Percentiles rank a stretch among this genome's conserved stretches.
Evolutionary conservation across 805 yeast genomes (phyloP).

Genomic region (Candida patagonica): DNA sequence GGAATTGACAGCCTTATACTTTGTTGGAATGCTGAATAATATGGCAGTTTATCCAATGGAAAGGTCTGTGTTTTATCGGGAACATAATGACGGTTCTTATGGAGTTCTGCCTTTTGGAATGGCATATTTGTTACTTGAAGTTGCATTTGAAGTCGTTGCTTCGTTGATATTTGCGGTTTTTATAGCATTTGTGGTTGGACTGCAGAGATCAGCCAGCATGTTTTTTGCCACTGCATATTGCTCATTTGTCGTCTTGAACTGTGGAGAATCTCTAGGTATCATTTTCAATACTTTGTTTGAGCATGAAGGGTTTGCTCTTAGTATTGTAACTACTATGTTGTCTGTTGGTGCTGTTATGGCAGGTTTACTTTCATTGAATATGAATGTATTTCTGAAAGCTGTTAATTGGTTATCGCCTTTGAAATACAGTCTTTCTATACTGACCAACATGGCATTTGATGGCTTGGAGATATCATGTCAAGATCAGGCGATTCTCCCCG

Average conservation of each 20-base stretch:
- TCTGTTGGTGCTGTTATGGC: conserved; percentile 75
- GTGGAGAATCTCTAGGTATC: conserved; percentile 83
- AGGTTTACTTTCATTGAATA: conserved; percentile 71
- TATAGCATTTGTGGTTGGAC: conserved; percentile 60
- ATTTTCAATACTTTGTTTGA: conserved; percentile 62
- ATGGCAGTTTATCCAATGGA: conserved; percentile 68
- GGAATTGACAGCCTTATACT: conserved; percentile 62
- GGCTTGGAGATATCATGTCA: conserved; percentile 45
- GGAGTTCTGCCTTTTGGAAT: conserved; percentile 54
- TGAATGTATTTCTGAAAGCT: conserved; percentile 60
- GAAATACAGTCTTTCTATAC: conserved; percentile 56
- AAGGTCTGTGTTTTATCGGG: conserved; percentile 68
- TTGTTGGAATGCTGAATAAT: conserved; percentile 72
- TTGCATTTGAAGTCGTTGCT: conserved; percentile 59
- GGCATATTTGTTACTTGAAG: conserved; percentile 50
- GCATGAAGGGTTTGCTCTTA: conserved; percentile 75
- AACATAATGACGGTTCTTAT: conserved; percentile 63
- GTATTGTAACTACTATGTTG: conserved; percentile 54
- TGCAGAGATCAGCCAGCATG: conserved; percentile 58
- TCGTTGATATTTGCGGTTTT: conserved; percentile 51
- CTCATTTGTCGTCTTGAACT: conserved; percentile 45
- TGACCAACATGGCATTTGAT: conserved; percentile 52
- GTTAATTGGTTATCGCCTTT: conserved; percentile 71
- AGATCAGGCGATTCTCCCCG: conserved; percentile 26
- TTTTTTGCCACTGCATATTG: conserved; percentile 57